Evolutionary conservation across 495 filamentous ascomycete species (phyloP).

Genomic region (Articulospora tetracladia): DNA sequence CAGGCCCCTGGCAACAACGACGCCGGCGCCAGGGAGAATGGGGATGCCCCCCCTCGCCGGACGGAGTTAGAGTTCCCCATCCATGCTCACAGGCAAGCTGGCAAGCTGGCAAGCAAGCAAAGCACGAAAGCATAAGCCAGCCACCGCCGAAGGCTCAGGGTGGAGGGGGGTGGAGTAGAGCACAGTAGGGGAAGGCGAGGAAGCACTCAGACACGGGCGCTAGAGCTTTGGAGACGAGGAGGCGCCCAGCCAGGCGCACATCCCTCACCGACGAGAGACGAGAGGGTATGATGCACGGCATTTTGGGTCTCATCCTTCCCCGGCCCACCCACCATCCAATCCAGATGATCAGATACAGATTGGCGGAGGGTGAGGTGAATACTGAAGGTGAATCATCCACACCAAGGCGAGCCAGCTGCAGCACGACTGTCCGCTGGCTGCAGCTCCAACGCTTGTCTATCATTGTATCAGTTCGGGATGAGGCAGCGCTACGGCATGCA

Average conservation of each 20-base stretch:
- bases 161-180: background rate
- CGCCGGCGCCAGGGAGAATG: background rate
- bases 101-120: background rate
- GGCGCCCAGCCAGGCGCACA: background rate
- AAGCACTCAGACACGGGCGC: no score
- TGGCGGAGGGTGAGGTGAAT: background rate
- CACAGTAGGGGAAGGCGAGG: background rate
- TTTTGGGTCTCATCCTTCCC: background rate
- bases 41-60: background rate
- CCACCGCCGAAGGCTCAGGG: background rate
- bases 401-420: background rate
- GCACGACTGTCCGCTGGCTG: no score
- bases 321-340: background rate
- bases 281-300: constrained; percentile 1
- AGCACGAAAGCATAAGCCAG: no score
- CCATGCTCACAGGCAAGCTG: background rate
- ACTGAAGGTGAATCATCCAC: background rate
- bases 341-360: background rate
- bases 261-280: background rate
- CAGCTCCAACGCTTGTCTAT: no score
- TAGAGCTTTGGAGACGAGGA: no score
- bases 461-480: background rate
- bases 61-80: background rate
- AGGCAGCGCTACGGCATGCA: background rate
- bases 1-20: background rate